Evolutionary conservation across 495 filamentous ascomycete species (phyloP).

Genomic region (Aspergillus affinis): DNA sequence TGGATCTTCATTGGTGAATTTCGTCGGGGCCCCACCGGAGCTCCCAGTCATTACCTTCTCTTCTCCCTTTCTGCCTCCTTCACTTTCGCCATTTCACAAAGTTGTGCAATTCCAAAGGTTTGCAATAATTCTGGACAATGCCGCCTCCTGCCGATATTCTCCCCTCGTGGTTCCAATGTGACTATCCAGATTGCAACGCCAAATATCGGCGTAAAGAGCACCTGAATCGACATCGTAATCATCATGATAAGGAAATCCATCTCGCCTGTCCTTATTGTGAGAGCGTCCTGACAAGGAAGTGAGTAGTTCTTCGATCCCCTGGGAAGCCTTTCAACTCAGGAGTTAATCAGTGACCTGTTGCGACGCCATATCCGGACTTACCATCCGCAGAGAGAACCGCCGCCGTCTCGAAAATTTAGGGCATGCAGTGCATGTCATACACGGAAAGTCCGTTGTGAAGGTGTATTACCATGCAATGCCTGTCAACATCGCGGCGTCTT

Average conservation of each 20-base stretch:
- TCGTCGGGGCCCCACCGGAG: too few species aligned
- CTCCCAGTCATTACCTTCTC: too few species aligned
- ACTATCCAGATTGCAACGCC: constrained; percentile 13
- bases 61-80: too few species aligned
- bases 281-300: constrained; percentile 19
- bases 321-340: not conserved
- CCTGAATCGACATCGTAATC: constrained; percentile 20
- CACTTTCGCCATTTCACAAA: too few species aligned
- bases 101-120: too few species aligned
- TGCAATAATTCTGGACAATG: too few species aligned
- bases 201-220: constrained; percentile 29
- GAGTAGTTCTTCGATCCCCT: not conserved
- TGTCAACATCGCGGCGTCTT: constrained; percentile 12
- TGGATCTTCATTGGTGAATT: too few species aligned
- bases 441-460: constrained; percentile 21
- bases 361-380: constrained; percentile 21
- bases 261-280: constrained; percentile 22
- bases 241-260: constrained; percentile 7
- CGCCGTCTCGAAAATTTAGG: constrained; percentile 8
- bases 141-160: constrained; percentile 1
- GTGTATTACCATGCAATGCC: constrained; percentile 18
- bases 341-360: constrained; percentile 12
- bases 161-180: constrained; percentile 7
- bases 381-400: constrained; percentile 13
- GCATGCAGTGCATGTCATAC: constrained; percentile 20